Evolutionary conservation across 1,284 basidiomycete genomes (phyloP).

Genomic region (Irpex rosettiformis): DNA sequence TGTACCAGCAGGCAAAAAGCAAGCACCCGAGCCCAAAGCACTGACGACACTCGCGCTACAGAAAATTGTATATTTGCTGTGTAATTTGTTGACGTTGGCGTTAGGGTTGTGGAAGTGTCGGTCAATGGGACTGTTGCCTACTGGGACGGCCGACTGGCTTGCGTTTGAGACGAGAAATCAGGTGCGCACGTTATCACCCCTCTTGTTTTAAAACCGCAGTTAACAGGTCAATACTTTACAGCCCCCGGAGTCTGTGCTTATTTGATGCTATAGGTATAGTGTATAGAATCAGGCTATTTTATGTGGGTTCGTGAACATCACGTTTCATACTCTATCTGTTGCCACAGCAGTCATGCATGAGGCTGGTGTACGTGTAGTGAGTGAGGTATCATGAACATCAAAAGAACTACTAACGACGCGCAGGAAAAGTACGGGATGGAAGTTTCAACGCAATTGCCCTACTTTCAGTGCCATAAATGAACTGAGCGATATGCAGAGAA

Average conservation of each 20-base stretch:
- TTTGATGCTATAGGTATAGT: slow-evolving; percentile 2
- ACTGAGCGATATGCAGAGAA: too few species aligned
- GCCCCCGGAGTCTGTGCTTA: slow-evolving; percentile 15
- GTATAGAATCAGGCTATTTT: too few species aligned
- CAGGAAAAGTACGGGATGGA: too few species aligned
- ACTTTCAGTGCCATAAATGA: too few species aligned
- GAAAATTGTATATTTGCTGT: slow-evolving; percentile 65
- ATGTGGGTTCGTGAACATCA: too few species aligned
- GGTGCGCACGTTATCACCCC: slow-evolving; percentile 48
- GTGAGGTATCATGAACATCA: too few species aligned
- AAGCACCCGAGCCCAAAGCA: slow-evolving; percentile 38
- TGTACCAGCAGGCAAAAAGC: slow-evolving; percentile 33
- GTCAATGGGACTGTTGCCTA: slow-evolving; percentile 85
- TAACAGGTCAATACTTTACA: slow-evolving; percentile 1
- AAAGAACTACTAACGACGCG: too few species aligned
- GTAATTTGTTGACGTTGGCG: slow-evolving; percentile 70
- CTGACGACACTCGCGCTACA: slow-evolving; percentile 56
- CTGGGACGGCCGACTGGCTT: slow-evolving; percentile 87
- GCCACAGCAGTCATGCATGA: too few species aligned
- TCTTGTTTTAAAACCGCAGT: not conserved
- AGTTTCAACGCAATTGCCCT: too few species aligned
- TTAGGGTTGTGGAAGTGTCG: slow-evolving; percentile 90
- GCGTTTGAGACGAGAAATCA: slow-evolving; percentile 80
- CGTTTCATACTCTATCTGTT: too few species aligned
- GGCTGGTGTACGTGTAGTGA: too few species aligned